These are phyloP conservation scores for Collybiopsis confluens DNA, from an alignment of 768 basidiomycete genomes.

Conservation along the genomic window DNA sequence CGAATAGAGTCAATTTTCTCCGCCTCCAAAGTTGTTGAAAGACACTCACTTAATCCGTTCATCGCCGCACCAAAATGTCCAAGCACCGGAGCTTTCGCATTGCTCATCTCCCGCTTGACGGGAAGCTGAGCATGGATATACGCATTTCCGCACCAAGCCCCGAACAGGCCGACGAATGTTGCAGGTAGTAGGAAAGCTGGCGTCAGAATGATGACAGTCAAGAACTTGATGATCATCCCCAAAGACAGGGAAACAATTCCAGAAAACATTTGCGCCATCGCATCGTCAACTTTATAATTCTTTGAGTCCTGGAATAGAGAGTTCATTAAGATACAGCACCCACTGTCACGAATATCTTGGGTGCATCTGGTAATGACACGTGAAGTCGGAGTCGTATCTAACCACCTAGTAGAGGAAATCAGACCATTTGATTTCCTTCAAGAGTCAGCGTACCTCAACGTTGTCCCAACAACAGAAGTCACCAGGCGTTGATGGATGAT, in stretches of 20 bases:
- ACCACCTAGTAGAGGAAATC: conserved; percentile 38
- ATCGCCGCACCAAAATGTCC: conserved; percentile 41
- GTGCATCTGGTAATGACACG: conserved; percentile 66
- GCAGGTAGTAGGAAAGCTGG: conserved; percentile 47
- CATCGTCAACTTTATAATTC: conserved; percentile 43
- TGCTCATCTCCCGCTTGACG: conserved; percentile 30
- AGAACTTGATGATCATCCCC: conserved; percentile 36
- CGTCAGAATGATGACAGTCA: conserved; percentile 38
- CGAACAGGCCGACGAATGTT: conserved; percentile 36
- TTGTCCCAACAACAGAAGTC: conserved; percentile 23
- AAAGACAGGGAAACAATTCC: conserved; percentile 25
- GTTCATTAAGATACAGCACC: not conserved
- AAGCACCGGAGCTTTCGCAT: conserved; percentile 11
- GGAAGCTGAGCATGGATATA: conserved; percentile 47
- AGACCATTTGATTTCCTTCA: not conserved
- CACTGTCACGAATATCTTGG: conserved; percentile 44
- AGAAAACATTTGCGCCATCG: conserved; percentile 26
- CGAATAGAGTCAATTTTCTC: too few species aligned
- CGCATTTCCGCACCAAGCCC: conserved; percentile 37
- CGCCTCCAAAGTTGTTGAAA: not conserved
- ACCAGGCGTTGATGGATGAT: conserved; percentile 26
- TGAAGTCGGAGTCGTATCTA: conserved; percentile 40
- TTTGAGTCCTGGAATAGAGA: too few species aligned
- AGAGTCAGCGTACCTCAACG: not conserved
- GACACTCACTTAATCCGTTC: conserved; percentile 28